A percentile compares a stretch with the other conserved stretches of the same genome.
Conservation (phyloP, 2,329 filamentous ascomycete genomes). For the Sporothrix euskadiensis region DNA sequence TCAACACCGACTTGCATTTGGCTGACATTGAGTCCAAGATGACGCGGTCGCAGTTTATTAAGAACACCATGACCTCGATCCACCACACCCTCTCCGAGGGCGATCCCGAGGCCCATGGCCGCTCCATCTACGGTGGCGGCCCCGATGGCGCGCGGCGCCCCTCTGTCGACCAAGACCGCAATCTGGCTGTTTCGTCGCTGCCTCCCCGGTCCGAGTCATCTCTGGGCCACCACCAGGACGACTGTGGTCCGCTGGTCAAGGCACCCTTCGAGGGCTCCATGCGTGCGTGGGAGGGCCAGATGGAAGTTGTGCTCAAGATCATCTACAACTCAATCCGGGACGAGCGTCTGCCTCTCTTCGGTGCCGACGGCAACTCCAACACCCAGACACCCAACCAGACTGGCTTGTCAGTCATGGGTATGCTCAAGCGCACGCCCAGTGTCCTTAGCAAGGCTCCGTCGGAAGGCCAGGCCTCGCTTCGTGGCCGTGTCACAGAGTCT, state of each 20-base stretch:
- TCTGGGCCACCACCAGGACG: conserved; percentile 44
- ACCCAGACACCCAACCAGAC: conserved; percentile 50
- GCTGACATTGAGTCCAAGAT: conserved; percentile 96
- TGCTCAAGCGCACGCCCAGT: conserved; percentile 83
- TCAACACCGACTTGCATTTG: conserved; percentile 94
- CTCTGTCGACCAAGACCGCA: conserved; percentile 38
- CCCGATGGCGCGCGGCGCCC: conserved; percentile 9
- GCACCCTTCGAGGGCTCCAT: conserved; percentile 71
- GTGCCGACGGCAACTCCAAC: conserved; percentile 55
- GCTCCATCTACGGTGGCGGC: conserved; percentile 44
- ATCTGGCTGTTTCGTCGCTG: conserved; percentile 39
- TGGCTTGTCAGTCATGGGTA: conserved; percentile 71
- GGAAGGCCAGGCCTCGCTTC: conserved; percentile 68
- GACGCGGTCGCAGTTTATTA: conserved; percentile 91
- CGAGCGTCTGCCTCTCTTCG: conserved; percentile 82
- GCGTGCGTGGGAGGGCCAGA: conserved; percentile 81
- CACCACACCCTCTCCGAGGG: conserved; percentile 72
- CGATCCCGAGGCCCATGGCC: conserved; percentile 65
- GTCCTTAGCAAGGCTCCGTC: conserved; percentile 92
- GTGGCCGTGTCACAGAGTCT: conserved; percentile 68
- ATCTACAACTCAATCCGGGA: conserved; percentile 89
- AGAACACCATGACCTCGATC: conserved; percentile 93
- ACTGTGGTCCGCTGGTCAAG: conserved; percentile 76
- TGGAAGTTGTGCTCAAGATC: conserved; percentile 87
- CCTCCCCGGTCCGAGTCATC: conserved; percentile 49